Evolutionary conservation across 805 yeast species (phyloP), one percentile per base, ranked within the genome.

Genomic region (Kurtzmaniella fragi): DNA sequence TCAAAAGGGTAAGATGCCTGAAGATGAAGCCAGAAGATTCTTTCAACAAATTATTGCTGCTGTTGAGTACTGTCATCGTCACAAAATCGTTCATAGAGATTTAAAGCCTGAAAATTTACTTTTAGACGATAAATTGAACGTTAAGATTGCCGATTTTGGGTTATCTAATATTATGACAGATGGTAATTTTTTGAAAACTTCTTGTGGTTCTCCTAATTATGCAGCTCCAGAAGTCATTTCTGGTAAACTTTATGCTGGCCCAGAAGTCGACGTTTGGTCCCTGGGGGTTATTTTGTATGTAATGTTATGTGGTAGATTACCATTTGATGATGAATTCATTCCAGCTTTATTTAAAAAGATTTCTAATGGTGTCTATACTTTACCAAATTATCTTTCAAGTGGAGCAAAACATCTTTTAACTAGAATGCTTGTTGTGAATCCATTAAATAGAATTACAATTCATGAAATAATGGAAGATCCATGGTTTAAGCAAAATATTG

Each of bases 201-300:
- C 90, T 50, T 91, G 98, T 67, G 98, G 98, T 4, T 84, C 95
- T 6, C 98, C 98, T 40, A 91, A 91, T 57, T 90, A 90, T 61
- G 97, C 98, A 5, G 97, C 98, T 0, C 98, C 98, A 1, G 98
- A 90, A 62, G 97, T 90, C 23, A 90, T 90, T 42, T 80, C 90
- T 44, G 97, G 97, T 28, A 88, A 91, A 58, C 71, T 91, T 39
- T 91, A 90, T 52, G 98, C 97, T 2, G 98, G 98, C 8, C 97
- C 98, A 2, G 97, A 91, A 62, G 97, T 91, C 35, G 98, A 90
- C 61, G 96, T 90, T 40, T 90, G 98, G 98, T 84, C 95, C 0
- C 85, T 95, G 56, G 98, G 98, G 53, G 97, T 91, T 30, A 89
- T 91, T 35, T 69, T 90, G 39, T 91, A 90, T 52, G 98, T 90